Evolutionary conservation across 176 grass and related monocot genomes (phyloP).

Genomic region (Oryza glumipatula): DNA sequence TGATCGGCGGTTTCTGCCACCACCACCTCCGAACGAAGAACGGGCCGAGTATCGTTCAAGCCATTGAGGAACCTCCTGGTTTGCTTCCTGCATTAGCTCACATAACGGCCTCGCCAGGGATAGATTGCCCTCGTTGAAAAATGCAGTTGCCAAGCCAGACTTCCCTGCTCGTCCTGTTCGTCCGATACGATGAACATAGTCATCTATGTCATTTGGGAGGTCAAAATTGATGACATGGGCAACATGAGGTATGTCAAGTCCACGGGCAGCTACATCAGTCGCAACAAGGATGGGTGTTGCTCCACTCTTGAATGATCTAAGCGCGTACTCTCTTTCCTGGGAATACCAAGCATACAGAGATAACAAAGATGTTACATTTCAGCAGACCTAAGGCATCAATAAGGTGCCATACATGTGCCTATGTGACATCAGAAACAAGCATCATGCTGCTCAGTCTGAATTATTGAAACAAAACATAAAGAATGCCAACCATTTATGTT

Average conservation of each 20-base stretch:
- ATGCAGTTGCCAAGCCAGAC: constrained; percentile 75
- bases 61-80: constrained; percentile 86
- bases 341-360: background rate
- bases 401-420: background rate
- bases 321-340: constrained; percentile 83
- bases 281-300: constrained; percentile 81
- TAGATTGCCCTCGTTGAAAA: constrained; percentile 73
- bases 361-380: background rate
- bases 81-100: constrained; percentile 82
- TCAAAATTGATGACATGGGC: constrained; percentile 94
- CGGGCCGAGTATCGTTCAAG: constrained; percentile 61
- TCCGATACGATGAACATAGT: constrained; percentile 86
- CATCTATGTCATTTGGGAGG: constrained; percentile 89
- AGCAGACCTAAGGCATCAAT: no score
- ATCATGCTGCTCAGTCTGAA: background rate
- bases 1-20: constrained; percentile 69
- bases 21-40: constrained; percentile 62
- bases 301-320: constrained; percentile 88
- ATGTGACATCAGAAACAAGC: background rate
- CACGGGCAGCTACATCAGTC: constrained; percentile 93
- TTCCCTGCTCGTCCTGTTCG: constrained; percentile 80
- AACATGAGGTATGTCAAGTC: constrained; percentile 91
- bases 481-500: background rate
- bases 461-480: background rate
- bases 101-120: constrained; percentile 56